Evolutionary conservation across 345 rosid genomes (phyloP).

Genomic region (Cardamine occulta): DNA sequence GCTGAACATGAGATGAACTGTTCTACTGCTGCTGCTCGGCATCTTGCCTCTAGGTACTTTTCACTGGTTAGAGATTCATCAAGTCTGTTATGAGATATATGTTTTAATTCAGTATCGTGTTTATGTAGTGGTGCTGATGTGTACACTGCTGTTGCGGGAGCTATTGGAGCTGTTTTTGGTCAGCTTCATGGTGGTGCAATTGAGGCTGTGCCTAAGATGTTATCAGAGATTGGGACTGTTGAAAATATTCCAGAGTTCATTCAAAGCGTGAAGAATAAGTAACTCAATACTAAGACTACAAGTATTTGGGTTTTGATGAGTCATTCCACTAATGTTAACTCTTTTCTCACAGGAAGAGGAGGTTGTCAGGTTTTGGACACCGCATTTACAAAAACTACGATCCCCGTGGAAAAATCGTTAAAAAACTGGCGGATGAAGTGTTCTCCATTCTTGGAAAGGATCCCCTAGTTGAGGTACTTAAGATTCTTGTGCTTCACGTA

Average conservation of each 20-base stretch:
- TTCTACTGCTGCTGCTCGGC: constrained; percentile 90
- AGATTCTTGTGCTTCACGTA: constrained; percentile 21
- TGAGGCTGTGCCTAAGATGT: constrained; percentile 95
- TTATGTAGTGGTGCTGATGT: constrained; percentile 87
- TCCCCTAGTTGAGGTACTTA: constrained; percentile 84
- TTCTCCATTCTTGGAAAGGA: constrained; percentile 92
- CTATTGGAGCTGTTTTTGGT: constrained; percentile 89
- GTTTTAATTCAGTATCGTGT: constrained; percentile 3
- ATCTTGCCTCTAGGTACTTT: constrained; percentile 87
- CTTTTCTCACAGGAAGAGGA: constrained; percentile 59
- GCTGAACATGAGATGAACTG: constrained; percentile 99
- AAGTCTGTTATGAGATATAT: constrained; percentile 3
- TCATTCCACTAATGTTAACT: neutral
- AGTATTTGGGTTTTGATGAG: neutral
- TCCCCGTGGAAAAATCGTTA: constrained; percentile 83
- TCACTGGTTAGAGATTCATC: constrained; percentile 16
- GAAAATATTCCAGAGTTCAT: constrained; percentile 88
- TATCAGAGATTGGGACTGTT: constrained; percentile 77
- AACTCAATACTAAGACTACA: neutral
- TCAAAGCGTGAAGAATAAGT: constrained; percentile 88
- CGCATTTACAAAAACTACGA: constrained; percentile 95
- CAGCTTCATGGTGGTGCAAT: constrained; percentile 98
- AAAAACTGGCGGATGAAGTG: constrained; percentile 85
- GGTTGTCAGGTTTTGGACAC: constrained; percentile 96
- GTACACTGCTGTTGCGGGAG: constrained; percentile 90